phyloP scores from a whole-genome alignment of 2,329 filamentous ascomycete genomes.

The Knufia fluminis region DNA sequence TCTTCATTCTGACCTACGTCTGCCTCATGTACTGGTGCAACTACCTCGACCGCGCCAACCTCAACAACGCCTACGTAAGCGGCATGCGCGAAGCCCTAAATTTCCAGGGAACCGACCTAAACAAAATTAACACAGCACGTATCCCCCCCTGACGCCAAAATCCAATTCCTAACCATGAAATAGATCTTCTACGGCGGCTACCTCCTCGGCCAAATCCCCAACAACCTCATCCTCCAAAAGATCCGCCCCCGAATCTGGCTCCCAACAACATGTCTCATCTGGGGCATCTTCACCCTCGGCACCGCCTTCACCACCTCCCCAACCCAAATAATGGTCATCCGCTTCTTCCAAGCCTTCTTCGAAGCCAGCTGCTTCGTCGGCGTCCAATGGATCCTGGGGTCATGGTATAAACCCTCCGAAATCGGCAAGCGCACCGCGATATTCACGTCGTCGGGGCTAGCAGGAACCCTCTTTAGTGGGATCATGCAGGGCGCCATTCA shows the following conservation, averaged over 20 bases:
- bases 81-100: slow-evolving; percentile 29
- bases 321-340: slow-evolving; percentile 17
- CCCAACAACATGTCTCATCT: slow-evolving; percentile 26
- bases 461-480: slow-evolving; percentile 16
- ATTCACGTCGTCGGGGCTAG: slow-evolving; percentile 29
- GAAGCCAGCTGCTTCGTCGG: slow-evolving; percentile 22
- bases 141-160: too few relatives aligned
- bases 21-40: slow-evolving; percentile 43
- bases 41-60: slow-evolving; percentile 38
- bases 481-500: slow-evolving; percentile 14
- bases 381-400: slow-evolving; percentile 25
- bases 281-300: slow-evolving; percentile 26
- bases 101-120: slow-evolving; percentile 27
- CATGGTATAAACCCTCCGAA: slow-evolving; percentile 25
- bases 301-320: slow-evolving; percentile 14
- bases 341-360: slow-evolving; percentile 18
- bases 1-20: slow-evolving; percentile 38
- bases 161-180: slow-evolving; percentile 9
- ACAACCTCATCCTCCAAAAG: slow-evolving; percentile 26
- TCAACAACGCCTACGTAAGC: slow-evolving; percentile 42
- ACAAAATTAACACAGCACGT: slow-evolving; percentile 22
- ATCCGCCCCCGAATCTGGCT: slow-evolving; percentile 27
- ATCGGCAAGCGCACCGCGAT: slow-evolving; percentile 31
- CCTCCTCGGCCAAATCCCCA: slow-evolving; percentile 25
- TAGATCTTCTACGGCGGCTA: slow-evolving; percentile 18